Base-by-base conservation (phyloP, 2,329 filamentous ascomycete genomes). In the Drechslerella stenobrocha region DNA sequence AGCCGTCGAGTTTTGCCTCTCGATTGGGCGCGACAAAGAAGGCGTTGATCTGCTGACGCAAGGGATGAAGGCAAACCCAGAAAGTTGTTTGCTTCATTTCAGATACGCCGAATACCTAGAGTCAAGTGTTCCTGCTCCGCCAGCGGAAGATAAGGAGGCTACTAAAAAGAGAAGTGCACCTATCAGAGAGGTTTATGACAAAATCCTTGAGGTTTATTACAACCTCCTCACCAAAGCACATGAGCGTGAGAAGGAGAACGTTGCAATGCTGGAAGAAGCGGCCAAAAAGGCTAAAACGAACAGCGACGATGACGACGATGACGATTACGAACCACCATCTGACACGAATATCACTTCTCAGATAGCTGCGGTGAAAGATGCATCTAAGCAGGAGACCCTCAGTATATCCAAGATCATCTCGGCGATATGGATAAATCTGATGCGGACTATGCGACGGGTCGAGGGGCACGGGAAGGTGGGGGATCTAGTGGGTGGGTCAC, bases 351-450 rank as follows among this genome's bases (percentile, higher is more conserved):
- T 83, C 61, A 77, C 81, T 34, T 76, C 76, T 15, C 81, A 85
- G 71, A 79, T 86, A 42, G 80, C 83, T 55, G 79, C 80, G 3
- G 79, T 85, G 42, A 80, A 81, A 73, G 72, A 73, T 24, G 60
- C 57, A 2, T 67, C 70, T 83, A 87, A 66, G 85, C 85, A 8
- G 87, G 89, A 96, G 74, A 84, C 86, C 30, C 85, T 87, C 24
- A 80, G 88, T 13, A 81, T 97, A 20, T 92, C 88, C 40, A 86
- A 87, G 72, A 92, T 89, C 1, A 86, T 98, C 57, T 95, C 93
- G 0, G 91, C 90, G 73, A 87, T 90, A 2, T 98, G 93, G 93
- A 95, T 97, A 74, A 90, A 90, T 13, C 81, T 97, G 64, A 95
- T 96, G 78, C 86, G 93, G 51, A 88, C 92, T 2, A 96, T 96